Base-by-base conservation (phyloP, 495 filamentous ascomycete species). In the Chaetomium cochliodes region DNA sequence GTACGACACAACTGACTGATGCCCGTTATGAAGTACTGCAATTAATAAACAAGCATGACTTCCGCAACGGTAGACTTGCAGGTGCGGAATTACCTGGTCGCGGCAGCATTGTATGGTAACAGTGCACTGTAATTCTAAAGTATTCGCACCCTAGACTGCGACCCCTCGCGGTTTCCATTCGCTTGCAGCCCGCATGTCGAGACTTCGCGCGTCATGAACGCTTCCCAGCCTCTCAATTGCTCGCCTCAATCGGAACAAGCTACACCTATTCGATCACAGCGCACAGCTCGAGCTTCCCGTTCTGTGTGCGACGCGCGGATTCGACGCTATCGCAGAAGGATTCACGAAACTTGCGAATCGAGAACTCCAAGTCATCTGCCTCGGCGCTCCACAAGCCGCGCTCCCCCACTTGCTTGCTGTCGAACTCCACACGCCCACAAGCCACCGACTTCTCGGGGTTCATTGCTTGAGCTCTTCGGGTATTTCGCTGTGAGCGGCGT, bases 171-270 rank as follows among this genome's bases (percentile, higher is more conserved):
- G 52, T 18, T 56, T 52, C 52, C 58, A 66, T 62, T 66, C 64
- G 64, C 64, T 62, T 62, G 64, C 58, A 33, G 6, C 22, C 64
- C 69, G 69, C 72, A 72, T 50, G 55, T 66, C 18, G 16, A 9
- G 50, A 18, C 9, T n/a, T 58, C 51, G 41, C 53, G 59, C 58
- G 58, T 57, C 52, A 58, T 58, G 53, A 33, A 62, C 22, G 18
- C 57, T 56, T 23, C 57, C 72, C 73, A 75, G 66, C 73, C 73
- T 71, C 73, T 71, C 67, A 62, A 70, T 69, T 74, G 46, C 56
- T 44, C 65, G 41, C 67, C 66, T 65, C 54, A 58, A 68, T 42
- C 53, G 53, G 59, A 54, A 62, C 39, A 25, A 56, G 62, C 69
- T 25, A 63, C 61, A 71, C 58, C 67, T 63, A 71, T 71, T 68